Evolutionary conservation across 2,329 filamentous ascomycete species (phyloP).

Genomic region (Lojkania enalia): DNA sequence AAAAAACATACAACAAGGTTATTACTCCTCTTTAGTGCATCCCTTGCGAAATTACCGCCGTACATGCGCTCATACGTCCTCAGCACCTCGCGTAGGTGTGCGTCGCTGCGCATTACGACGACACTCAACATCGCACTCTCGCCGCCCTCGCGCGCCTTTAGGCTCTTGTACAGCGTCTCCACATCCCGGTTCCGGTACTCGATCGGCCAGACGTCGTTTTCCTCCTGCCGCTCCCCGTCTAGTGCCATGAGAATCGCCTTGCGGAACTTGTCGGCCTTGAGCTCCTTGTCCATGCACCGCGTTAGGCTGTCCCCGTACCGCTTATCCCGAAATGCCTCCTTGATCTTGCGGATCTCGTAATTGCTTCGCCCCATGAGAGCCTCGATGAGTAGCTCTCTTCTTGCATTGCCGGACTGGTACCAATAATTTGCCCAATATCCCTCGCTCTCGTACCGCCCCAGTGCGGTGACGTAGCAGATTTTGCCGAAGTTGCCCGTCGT

Average conservation of each 20-base stretch:
- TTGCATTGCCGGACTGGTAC: constrained; percentile 85
- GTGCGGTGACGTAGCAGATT: constrained; percentile 83
- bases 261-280: constrained; percentile 96
- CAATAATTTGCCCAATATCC: constrained; percentile 98
- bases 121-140: constrained; percentile 87
- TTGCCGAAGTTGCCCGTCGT: constrained; percentile 81
- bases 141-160: constrained; percentile 73
- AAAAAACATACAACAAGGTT: constrained; percentile 80
- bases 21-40: constrained; percentile 83
- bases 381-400: constrained; percentile 90
- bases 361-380: constrained; percentile 88
- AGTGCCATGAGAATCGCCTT: constrained; percentile 81
- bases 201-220: constrained; percentile 63
- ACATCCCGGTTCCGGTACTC: constrained; percentile 69
- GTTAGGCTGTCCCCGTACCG: constrained; percentile 82
- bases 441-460: constrained; percentile 90
- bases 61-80: constrained; percentile 74
- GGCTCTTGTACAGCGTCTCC: constrained; percentile 69
- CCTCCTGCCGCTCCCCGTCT: constrained; percentile 82
- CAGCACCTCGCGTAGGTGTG: constrained; percentile 79
- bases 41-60: constrained; percentile 80
- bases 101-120: constrained; percentile 77
- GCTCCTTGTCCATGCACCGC: constrained; percentile 86
- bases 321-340: constrained; percentile 85
- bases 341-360: constrained; percentile 83